Percentiles rank a stretch among this genome's conserved stretches.
Evolutionary conservation across 108 stramenopile genomes (phyloP).

Genomic region (Pseudonitzschia pungens): DNA sequence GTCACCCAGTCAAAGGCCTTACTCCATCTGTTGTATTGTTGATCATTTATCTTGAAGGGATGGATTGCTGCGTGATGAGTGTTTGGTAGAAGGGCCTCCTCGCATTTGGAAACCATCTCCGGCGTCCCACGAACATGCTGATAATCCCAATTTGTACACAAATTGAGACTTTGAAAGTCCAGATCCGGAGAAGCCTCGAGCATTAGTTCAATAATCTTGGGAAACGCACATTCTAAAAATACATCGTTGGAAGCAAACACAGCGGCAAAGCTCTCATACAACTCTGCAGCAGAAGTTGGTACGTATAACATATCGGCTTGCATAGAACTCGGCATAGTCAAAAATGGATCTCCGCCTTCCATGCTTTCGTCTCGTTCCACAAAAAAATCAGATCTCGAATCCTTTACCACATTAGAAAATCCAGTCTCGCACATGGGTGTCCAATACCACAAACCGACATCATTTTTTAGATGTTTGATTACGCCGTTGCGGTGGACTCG

Average conservation of each 20-base stretch:
- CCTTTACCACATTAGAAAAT: neutral
- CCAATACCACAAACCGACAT: no score
- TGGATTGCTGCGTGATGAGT: neutral
- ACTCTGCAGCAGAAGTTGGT: neutral
- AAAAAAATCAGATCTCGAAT: neutral
- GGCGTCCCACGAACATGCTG: neutral
- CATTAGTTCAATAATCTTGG: neutral
- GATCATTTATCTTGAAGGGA: neutral
- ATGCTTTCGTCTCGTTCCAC: neutral
- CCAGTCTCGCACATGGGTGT: no score
- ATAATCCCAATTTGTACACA: neutral
- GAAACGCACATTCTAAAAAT: neutral
- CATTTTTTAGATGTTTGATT: no score
- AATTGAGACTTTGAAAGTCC: neutral
- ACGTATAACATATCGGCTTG: neutral
- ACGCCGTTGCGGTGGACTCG: neutral
- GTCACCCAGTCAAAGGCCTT: neutral
- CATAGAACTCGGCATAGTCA: neutral
- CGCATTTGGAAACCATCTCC: neutral
- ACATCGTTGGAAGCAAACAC: neutral
- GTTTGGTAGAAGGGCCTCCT: neutral
- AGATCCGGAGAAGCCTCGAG: neutral
- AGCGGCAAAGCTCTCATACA: neutral
- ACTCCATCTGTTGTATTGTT: neutral
- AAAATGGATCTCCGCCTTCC: neutral